phyloP scores from a whole-genome alignment of 768 basidiomycete genomes.

The Kwoniella europaea region DNA sequence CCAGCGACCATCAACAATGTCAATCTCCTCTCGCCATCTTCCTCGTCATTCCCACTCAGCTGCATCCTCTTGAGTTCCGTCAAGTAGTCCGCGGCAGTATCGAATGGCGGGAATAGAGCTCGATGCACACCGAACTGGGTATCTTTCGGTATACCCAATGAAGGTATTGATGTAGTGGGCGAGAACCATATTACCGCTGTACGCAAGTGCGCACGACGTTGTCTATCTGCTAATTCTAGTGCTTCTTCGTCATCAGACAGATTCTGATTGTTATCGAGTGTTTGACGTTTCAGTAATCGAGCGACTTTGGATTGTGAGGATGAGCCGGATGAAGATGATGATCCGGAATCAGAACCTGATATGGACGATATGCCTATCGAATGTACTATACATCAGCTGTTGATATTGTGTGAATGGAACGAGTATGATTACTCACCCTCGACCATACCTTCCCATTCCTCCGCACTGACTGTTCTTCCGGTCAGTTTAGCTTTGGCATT shows the following conservation, averaged over 20 bases:
- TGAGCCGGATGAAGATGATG: conserved; percentile 54
- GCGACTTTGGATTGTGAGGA: conserved; percentile 66
- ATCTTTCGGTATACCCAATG: conserved; percentile 57
- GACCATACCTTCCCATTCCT: conserved; percentile 75
- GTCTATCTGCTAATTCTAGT: conserved; percentile 46
- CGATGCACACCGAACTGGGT: conserved; percentile 91
- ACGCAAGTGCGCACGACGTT: conserved; percentile 61
- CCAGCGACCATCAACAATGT: conserved; percentile 96
- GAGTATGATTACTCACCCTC: conserved; percentile 66
- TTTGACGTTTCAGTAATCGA: conserved; percentile 70
- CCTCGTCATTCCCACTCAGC: conserved; percentile 34
- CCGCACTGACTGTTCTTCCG: conserved; percentile 66
- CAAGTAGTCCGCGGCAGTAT: conserved; percentile 50
- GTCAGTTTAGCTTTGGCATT: conserved; percentile 81
- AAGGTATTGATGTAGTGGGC: conserved; percentile 59
- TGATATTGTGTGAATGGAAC: neutral
- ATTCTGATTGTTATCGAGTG: conserved; percentile 63
- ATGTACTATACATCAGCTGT: neutral
- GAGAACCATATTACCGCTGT: conserved; percentile 87
- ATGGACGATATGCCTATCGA: conserved; percentile 64
- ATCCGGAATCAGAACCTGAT: conserved; percentile 76
- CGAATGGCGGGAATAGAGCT: conserved; percentile 67
- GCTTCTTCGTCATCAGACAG: conserved; percentile 46
- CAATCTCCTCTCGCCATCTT: conserved; percentile 67
- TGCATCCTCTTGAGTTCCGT: conserved; percentile 53